Conservation (phyloP, 495 filamentous ascomycete genomes). For the Neurospora discreta region DNA sequence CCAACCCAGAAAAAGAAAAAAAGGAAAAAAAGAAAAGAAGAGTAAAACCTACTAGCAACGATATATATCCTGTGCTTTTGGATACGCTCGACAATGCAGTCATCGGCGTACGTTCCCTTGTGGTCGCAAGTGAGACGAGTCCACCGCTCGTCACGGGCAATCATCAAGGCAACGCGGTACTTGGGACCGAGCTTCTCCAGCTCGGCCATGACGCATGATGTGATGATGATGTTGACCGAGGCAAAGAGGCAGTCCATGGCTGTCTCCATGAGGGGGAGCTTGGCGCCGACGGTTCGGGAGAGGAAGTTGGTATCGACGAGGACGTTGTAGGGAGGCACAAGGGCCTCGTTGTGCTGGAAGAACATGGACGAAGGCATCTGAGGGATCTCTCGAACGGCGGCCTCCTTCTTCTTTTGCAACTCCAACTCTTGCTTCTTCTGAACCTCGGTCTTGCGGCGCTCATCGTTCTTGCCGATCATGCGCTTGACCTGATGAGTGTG, state of each 20-base stretch:
- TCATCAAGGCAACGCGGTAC: constrained; percentile 75
- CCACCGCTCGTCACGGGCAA: constrained; percentile 83
- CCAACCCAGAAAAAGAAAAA: too few species aligned
- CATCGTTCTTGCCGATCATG: constrained; percentile 50
- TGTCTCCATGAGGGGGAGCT: constrained; percentile 73
- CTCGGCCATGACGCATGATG: constrained; percentile 58
- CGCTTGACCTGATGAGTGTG: constrained; percentile 41
- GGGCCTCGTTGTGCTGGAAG: constrained; percentile 86
- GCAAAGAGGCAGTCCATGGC: constrained; percentile 67
- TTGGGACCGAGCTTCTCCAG: constrained; percentile 85
- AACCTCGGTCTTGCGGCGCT: constrained; percentile 47
- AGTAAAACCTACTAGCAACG: constrained; percentile 40
- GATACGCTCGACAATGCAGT: constrained; percentile 84
- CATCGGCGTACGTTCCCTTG: constrained; percentile 88
- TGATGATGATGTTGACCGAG: constrained; percentile 58
- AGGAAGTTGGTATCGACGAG: constrained; percentile 81
- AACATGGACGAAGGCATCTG: constrained; percentile 82
- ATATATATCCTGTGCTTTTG: constrained; percentile 71
- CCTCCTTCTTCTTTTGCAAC: constrained; percentile 46
- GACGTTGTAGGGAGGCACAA: constrained; percentile 48
- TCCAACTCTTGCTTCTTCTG: constrained; percentile 41
- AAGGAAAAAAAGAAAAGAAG: too few species aligned
- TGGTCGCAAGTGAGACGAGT: constrained; percentile 77
- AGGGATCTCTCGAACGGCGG: constrained; percentile 57
- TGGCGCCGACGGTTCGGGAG: constrained; percentile 78